Base-by-base conservation (phyloP, 129 eudicot genomes). In the Chrysanthemum seticuspe region DNA sequence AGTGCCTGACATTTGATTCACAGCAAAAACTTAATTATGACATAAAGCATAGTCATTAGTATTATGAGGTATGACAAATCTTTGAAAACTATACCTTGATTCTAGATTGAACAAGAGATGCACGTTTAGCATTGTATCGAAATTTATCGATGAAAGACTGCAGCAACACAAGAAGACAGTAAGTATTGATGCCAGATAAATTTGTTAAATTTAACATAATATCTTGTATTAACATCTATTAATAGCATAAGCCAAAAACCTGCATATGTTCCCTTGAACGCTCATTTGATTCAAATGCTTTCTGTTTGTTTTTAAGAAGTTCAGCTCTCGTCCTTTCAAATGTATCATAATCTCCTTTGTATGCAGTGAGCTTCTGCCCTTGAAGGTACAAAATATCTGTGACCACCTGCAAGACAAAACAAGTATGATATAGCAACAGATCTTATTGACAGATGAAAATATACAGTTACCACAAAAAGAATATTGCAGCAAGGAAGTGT, bases 81-180 rank as follows among this genome's bases (percentile, higher is more conserved):
- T 23, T 29, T 53, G 27, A 25, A 34, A 78, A 65, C 55, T 34
- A 40, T 75, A 94, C 99, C 97, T 94, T 94, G 74, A 94, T 94
- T 85, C 99, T 90, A 60, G 99, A 94, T 77, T 94, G 99, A 71
- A 94, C 99, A 79, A 94, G 99, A 79, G 99, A 90, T 51, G 99
- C 97, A 73, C 99, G 97, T 85, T 94, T 94, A 55, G 99, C 99
- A 76, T 94, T 94, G 86, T 90, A 94, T 48, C 99, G 96, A 76
- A 94, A 94, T 80, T 94, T 94, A 74, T 94, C 99, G 53, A 94
- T 94, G 72, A 94, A 94, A 48, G 87, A 29, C 99, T 94, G 97
- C 86, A 88, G 97, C 86, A 88, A 77, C 54, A 83, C 76, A 51
- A 78, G 75, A 63, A 63, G 65, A 14, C 0, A 45, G 45, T 40